Evolutionary conservation across 352 stramenopile genomes (phyloP), one percentile per base, ranked within the genome.

Genomic region (Phytophthora megakarya): DNA sequence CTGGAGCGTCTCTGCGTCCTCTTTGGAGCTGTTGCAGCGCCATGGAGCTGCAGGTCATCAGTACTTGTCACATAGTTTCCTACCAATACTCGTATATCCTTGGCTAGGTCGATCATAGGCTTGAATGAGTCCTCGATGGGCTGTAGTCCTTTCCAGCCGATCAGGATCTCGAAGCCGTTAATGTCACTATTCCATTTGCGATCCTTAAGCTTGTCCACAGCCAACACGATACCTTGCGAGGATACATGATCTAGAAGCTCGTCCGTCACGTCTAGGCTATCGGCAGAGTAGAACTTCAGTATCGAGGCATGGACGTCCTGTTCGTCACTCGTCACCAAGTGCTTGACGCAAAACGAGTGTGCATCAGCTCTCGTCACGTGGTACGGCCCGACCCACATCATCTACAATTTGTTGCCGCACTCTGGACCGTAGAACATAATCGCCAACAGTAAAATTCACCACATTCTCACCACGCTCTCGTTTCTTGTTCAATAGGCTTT

Each of bases 301-400:
- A 45, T 6, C 1, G 46, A 65, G n/a, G 56, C 10, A 10, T 65
- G 46, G 3, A 58, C 46, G 35, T 65, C 56, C 5, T 37, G 3
- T 43, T 65, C 37, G 8, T 43, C 46, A n/a, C 46, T 46, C 1
- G 56, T 52, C 5, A 58, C n/a, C 5, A 65, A 28, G 28, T 65
- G 56, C 19, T 45, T 18, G 5, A 65, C 26, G 1, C 26, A 4
- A 28, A 65, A 65, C 1, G 46, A 65, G 28, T 65, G 38, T 5
- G 35, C 12, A 30, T 65, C 46, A 3, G 57, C 39, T 6, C 39
- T 46, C 11, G 37, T 11, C 2, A 65, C 57, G 8, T 16, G 19
- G 28, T 67, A 67, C 1, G 56, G 56, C 5, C 38, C 56, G 11
- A 51, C 13, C 56, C 56, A 56, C 5, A 26, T 65, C 1, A 65